A percentile compares a stretch with the other conserved stretches of the same genome.
These are phyloP conservation scores for Nitzschia inconspicua DNA, from an alignment of 108 stramenopile genomes.

Conservation along the genomic window DNA sequence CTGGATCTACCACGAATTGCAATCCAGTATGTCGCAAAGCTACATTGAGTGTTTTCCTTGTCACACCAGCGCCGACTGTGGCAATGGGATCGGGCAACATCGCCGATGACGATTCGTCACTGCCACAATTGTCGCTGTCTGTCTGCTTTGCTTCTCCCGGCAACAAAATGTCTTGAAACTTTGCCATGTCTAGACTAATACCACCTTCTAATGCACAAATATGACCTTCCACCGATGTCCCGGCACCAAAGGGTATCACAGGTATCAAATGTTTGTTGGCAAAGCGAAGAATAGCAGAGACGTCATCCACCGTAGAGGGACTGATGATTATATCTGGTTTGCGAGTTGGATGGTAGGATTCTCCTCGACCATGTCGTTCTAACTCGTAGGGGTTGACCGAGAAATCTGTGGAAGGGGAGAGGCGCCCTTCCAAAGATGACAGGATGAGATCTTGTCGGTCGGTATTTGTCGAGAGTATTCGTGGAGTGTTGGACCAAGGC, in stretches of 20 bases:
- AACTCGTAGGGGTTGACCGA: conserved; percentile 62
- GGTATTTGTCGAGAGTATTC: too few species aligned
- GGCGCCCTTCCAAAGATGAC: background rate
- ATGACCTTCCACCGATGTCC: conserved; percentile 95
- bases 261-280: conserved; percentile 65
- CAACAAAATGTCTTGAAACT: conserved; percentile 38
- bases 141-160: background rate
- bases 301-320: conserved; percentile 73
- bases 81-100: conserved; percentile 50
- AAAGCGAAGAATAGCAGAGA: conserved; percentile 51
- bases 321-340: conserved; percentile 76
- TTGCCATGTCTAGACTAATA: conserved; percentile 65
- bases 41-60: conserved; percentile 67
- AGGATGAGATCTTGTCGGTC: background rate
- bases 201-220: conserved; percentile 50
- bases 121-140: conserved; percentile 2
- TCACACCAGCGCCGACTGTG: conserved; percentile 72
- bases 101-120: conserved; percentile 23
- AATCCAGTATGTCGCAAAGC: conserved; percentile 78
- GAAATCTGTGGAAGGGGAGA: conserved; percentile 25
- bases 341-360: conserved; percentile 59
- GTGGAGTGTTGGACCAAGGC: too few species aligned
- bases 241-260: conserved; percentile 91
- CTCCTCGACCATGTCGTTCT: conserved; percentile 72
- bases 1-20: conserved; percentile 94